A percentile compares a stretch with the other conserved stretches of the same genome.
Evolutionary conservation across 495 filamentous ascomycete genomes (phyloP).

Genomic region (Margaritispora aquatica): DNA sequence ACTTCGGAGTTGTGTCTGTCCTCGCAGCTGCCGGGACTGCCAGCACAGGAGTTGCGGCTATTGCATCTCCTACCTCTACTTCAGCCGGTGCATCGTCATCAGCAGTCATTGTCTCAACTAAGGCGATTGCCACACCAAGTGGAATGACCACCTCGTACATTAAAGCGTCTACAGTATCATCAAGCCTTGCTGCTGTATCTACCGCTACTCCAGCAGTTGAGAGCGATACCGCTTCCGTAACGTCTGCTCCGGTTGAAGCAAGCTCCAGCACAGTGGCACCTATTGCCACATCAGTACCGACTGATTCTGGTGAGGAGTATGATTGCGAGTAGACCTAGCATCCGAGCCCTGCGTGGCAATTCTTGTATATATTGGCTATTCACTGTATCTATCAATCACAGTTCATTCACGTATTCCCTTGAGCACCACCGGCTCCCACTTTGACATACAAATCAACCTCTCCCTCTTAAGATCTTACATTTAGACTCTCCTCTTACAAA

Average conservation of each 20-base stretch:
- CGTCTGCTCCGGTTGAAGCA: background rate
- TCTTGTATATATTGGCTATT: background rate
- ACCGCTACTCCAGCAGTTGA: background rate
- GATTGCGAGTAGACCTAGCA: background rate
- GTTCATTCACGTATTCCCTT: no score
- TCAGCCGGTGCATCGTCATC: background rate
- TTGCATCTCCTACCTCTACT: no score
- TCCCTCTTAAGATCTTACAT: no score
- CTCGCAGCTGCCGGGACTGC: constrained; percentile 8
- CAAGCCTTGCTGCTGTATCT: background rate
- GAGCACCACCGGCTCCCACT: no score
- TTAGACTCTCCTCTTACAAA: no score
- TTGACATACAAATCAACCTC: no score
- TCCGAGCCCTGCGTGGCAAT: background rate
- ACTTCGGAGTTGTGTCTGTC: constrained; percentile 30
- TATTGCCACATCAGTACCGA: background rate
- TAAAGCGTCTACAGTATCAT: background rate
- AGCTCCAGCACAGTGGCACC: background rate
- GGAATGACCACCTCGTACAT: background rate
- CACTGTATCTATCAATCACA: background rate
- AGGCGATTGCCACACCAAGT: background rate
- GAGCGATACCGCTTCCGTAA: background rate
- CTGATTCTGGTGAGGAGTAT: background rate
- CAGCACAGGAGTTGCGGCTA: background rate
- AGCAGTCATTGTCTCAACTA: background rate